phyloP scores from a whole-genome alignment of 2,329 filamentous ascomycete genomes.

The Fusarium torulosum region DNA sequence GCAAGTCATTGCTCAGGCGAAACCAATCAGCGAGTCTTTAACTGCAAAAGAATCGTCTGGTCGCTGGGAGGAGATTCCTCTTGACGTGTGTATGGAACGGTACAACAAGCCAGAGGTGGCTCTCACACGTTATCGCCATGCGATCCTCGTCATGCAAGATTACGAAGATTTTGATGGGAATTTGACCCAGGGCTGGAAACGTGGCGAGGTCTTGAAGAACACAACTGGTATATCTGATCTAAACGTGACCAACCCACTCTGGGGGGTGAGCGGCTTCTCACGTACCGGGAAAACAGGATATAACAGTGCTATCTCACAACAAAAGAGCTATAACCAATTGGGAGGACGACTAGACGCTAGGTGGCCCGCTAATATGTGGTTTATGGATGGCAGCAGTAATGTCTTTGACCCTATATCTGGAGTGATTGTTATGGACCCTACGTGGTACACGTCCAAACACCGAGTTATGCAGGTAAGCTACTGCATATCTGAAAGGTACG shows the following conservation, averaged over 20 bases:
- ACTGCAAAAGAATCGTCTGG: neutral
- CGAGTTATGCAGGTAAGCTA: slow-evolving; percentile 15
- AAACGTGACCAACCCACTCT: slow-evolving; percentile 9
- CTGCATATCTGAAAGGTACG: slow-evolving; percentile 26
- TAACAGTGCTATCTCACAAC: neutral
- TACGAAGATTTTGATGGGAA: slow-evolving; percentile 15
- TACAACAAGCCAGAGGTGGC: slow-evolving; percentile 16
- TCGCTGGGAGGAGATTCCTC: neutral
- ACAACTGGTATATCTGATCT: neutral
- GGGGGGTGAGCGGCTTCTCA: slow-evolving; percentile 4
- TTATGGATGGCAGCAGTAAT: neutral
- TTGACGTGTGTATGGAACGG: slow-evolving; percentile 5
- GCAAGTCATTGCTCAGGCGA: neutral
- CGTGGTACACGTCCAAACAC: neutral
- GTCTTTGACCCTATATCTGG: slow-evolving; percentile 13
- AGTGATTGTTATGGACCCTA: slow-evolving; percentile 4
- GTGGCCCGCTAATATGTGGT: neutral
- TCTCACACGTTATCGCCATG: slow-evolving; percentile 23
- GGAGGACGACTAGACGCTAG: neutral
- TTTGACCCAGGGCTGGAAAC: slow-evolving; percentile 23
- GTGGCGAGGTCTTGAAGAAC: slow-evolving; percentile 18
- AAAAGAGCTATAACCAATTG: neutral
- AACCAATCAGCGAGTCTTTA: slow-evolving; percentile 14
- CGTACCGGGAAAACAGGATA: slow-evolving; percentile 4
- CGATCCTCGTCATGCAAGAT: slow-evolving; percentile 24